Conservation (phyloP, 1,284 basidiomycete species). For the Pseudozyma hubeiensis region DNA sequence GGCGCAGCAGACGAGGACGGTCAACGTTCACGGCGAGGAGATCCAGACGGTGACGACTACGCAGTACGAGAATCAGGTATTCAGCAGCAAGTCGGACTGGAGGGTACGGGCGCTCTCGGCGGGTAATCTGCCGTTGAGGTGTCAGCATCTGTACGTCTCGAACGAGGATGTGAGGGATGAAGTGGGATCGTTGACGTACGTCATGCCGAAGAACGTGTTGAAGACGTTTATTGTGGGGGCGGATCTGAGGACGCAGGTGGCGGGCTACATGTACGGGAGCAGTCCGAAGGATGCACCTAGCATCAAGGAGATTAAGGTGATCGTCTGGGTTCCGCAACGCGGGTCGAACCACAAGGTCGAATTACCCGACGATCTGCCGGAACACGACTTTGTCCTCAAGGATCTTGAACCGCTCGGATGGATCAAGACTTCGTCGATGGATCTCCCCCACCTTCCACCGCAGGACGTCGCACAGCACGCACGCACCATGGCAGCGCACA, state of each 20-base stretch:
- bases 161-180: conserved; percentile 99
- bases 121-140: conserved; percentile 92
- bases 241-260: conserved; percentile 95
- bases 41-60: conserved; percentile 97
- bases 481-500: conserved; percentile 94
- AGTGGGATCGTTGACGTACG: conserved; percentile 90
- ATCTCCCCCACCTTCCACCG: conserved; percentile 77
- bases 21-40: conserved; percentile 95
- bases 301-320: conserved; percentile 97
- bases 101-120: conserved; percentile 94
- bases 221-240: conserved; percentile 92
- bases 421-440: conserved; percentile 87
- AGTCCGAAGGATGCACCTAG: conserved; percentile 96
- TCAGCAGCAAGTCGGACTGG: conserved; percentile 99
- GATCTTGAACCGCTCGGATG: conserved; percentile 96
- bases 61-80: conserved; percentile 96
- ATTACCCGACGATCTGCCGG: conserved; percentile 84
- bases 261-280: conserved; percentile 90
- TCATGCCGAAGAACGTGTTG: conserved; percentile 96
- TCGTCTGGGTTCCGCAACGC: conserved; percentile 94
- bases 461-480: conserved; percentile 95
- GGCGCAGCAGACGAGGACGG: conserved; percentile 95
- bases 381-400: conserved; percentile 92
- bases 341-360: conserved; percentile 94
- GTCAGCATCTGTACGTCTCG: conserved; percentile 98